Evolutionary conservation across 2,329 filamentous ascomycete genomes (phyloP), one percentile per base, ranked within the genome.

Genomic region (Cephalotrichum gorgonifer): DNA sequence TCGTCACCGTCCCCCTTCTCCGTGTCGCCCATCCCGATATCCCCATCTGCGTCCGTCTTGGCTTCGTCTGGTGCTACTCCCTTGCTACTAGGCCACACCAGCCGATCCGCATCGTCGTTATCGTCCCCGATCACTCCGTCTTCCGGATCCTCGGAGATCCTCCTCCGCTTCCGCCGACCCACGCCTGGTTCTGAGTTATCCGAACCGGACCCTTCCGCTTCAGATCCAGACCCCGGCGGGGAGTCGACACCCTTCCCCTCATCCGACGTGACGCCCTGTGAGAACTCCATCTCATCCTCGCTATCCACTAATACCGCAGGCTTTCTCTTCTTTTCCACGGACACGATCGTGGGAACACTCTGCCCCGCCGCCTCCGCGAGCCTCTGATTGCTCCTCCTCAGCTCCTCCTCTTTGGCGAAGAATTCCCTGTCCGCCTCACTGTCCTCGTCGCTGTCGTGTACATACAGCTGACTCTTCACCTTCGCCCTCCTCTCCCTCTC

Each of bases 371-470:
- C 31, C 48, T 51, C 41, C 47, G 46, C 26, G 44, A 50, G 28
- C 50, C 51, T 35, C 46, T 53, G 50, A 43, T 53, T 53, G n/a
- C 41, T 49, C n/a, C 38, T 45, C 25, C 58, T 30, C 48, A 55
- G 54, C 54, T 75, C 69, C 62, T 83, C 81, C 65, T 96, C 90
- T 15, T 78, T 74, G 2, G 76, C 81, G 64, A 91, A 96, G 66
- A 96, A 96, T 20, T 78, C 80, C 22, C 71, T 64, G 45, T 74
- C 73, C 50, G 79, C 78, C 43, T 89, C 88, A 30, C 77, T 81
- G 58, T 95, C 88, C n/a, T 78, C 83, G 61, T 97, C 93, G 55
- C 85, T 88, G 33, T 84, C 82, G 51, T 85, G 79, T 46, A 98
- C 85, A 58, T 82, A 91, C 35, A 91, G 67, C 23, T 83, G 82